These are phyloP conservation scores for Starmera dryadoides DNA, from an alignment of 805 yeast species.

Conservation along the genomic window DNA sequence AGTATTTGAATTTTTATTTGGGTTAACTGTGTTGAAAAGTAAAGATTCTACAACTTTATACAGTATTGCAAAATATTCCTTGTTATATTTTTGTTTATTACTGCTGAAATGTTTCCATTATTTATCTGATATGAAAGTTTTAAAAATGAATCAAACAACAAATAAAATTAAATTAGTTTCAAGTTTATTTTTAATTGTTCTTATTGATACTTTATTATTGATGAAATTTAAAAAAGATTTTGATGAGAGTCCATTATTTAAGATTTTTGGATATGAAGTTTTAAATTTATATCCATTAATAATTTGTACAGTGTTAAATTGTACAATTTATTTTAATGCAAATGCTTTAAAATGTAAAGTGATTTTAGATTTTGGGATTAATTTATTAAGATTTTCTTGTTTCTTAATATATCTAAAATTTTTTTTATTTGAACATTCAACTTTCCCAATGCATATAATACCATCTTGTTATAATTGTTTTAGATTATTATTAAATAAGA, in stretches of 20 bases:
- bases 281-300: conserved; percentile 12
- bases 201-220: conserved; percentile 4
- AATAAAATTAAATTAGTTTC: background rate
- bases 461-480: conserved; percentile 15
- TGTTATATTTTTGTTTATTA: conserved; percentile 7
- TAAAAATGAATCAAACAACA: background rate
- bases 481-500: conserved; percentile 12
- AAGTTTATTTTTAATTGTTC: conserved; percentile 1
- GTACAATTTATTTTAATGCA: background rate
- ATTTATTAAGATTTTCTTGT: conserved; percentile 6
- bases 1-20: conserved; percentile 3
- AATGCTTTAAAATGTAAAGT: background rate
- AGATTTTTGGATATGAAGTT: conserved; percentile 14
- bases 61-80: conserved; percentile 5
- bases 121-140: conserved; percentile 10
- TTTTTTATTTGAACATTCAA: conserved; percentile 4
- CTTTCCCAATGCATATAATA: conserved; percentile 10
- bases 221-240: background rate
- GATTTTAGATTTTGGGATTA: conserved; percentile 6
- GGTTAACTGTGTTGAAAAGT: conserved; percentile 1
- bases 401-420: conserved; percentile 10
- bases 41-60: background rate
- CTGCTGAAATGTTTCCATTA: conserved; percentile 15
- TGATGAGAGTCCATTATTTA: background rate
- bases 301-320: conserved; percentile 7